Conservation (phyloP, 2,329 filamentous ascomycete species). For the Cercospora canescens region DNA sequence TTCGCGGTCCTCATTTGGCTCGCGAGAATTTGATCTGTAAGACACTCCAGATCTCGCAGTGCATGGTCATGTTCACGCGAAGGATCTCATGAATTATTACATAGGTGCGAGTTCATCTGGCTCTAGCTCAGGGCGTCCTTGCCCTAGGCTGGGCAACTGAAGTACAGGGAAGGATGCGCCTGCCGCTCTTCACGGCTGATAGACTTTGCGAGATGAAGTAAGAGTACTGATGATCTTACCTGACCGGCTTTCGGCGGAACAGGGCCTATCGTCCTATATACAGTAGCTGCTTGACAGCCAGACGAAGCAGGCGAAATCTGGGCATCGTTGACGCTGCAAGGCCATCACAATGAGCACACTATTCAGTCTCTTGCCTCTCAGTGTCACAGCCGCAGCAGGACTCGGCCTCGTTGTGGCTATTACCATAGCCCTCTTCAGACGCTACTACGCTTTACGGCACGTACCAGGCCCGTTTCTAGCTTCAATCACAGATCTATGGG, state of each 20-base stretch:
- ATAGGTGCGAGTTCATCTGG: not conserved
- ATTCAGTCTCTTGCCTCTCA: not conserved
- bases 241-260: no score
- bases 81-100: not conserved
- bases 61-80: not conserved
- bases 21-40: no score
- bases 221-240: not conserved
- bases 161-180: not conserved
- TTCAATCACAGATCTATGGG: constrained; percentile 17
- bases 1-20: not conserved
- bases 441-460: not conserved
- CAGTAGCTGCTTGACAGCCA: no score
- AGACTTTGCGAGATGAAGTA: not conserved
- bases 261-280: no score
- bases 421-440: not conserved
- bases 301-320: not conserved
- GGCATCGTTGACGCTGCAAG: not conserved
- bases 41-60: not conserved
- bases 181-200: not conserved
- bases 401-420: not conserved
- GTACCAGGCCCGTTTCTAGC: constrained; percentile 16
- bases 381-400: not conserved
- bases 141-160: not conserved
- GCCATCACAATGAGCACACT: not conserved
- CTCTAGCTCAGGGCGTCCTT: not conserved